Evolutionary conservation across 2,329 filamentous ascomycete genomes (phyloP), one percentile per base, ranked within the genome.

Genomic region (Penicillium sp.): DNA sequence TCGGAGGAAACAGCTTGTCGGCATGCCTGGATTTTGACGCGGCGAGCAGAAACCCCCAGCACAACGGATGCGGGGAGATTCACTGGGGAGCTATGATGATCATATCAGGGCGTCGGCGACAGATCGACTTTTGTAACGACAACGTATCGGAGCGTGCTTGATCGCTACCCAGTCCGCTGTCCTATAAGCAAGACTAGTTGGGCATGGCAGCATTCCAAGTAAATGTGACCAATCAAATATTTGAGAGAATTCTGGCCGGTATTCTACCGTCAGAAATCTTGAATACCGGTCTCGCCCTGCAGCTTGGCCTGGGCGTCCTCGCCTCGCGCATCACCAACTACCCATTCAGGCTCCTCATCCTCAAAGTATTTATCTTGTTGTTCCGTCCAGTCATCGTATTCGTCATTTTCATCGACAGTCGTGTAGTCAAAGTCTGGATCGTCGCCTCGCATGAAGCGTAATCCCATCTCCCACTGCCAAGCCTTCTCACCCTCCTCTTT

Each of bases 371-470:
- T 83, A 40, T 96, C 91, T 75, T 94, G 84, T 65, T 85, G 82
- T 79, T 85, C 81, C 71, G 83, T 75, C 81, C 77, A 73, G 75
- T 88, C 86, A 73, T 96, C 92, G 58, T 87, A 88, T 22, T 88
- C 87, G 33, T 92, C 88, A 70, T 90, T 87, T 38, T 80, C 79
- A 71, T 97, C 93, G 5, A 96, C 88, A 2, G 65, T 69, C 1
- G 70, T 75, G 72, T 96, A 97, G 63, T 94, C 89, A 69, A 96
- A 94, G 52, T 96, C 92, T 1, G 83, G 81, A 70, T 96, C 93
- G 6, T 83, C 83, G 0, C 93, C 93, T 22, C 83, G 79, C 33
- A 97, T 76, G 70, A 97, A 97, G 38, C 92, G 83, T 68, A 89
- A 81, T 37, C 85, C 84, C 79, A 96, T 86, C 69, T 89, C 90